These are phyloP conservation scores for Pseudoscleropodium purum DNA, from an alignment of 225 moss, liverwort and hornwort genomes.

Conservation along the genomic window DNA sequence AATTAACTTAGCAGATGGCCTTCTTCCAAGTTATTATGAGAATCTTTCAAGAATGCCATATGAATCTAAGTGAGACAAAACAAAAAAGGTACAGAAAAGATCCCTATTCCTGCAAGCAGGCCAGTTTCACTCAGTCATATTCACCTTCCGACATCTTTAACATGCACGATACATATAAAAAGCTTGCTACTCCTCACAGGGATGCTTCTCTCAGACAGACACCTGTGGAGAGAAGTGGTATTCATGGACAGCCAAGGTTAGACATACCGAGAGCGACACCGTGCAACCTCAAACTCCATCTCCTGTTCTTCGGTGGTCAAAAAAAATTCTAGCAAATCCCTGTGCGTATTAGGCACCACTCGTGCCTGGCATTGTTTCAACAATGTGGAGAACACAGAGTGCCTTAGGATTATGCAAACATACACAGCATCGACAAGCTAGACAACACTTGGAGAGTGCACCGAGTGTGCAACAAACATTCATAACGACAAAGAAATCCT, in stretches of 20 bases:
- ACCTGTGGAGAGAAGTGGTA: neutral
- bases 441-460: neutral
- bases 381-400: neutral
- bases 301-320: constrained; percentile 61
- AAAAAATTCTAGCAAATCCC: constrained; percentile 62
- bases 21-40: neutral
- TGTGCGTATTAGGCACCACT: constrained; percentile 48
- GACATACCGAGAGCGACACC: constrained; percentile 67
- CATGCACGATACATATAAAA: neutral
- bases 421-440: neutral
- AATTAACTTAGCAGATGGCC: neutral
- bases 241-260: neutral
- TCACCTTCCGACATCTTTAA: neutral
- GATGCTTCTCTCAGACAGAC: neutral
- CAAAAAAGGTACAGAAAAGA: neutral
- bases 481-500: neutral
- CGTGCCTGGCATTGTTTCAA: constrained; percentile 41
- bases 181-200: neutral
- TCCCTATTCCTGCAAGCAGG: neutral
- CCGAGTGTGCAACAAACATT: neutral
- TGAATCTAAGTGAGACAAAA: neutral
- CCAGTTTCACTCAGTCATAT: neutral
- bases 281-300: constrained; percentile 80
- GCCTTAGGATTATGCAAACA: neutral
- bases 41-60: neutral